Percentiles rank a stretch among this genome's conserved stretches.
These are phyloP conservation scores for Xanthoparmelia taractica DNA, from an alignment of 495 filamentous ascomycete genomes.

Conservation along the genomic window DNA sequence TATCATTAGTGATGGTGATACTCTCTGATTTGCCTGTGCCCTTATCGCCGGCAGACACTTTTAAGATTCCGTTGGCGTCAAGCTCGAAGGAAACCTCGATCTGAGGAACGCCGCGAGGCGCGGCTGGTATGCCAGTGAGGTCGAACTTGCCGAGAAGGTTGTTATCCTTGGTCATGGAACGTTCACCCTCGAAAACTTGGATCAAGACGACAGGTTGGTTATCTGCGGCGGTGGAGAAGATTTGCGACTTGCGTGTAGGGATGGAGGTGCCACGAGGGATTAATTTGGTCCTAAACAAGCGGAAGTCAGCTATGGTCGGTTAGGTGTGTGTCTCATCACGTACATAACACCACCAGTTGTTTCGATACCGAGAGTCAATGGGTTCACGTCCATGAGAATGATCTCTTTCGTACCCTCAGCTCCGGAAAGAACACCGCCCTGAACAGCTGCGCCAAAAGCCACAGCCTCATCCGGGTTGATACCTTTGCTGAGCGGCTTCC, in stretches of 20 bases:
- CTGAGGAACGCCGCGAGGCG: constrained; percentile 91
- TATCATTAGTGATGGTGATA: constrained; percentile 97
- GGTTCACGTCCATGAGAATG: constrained; percentile 98
- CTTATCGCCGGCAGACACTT: constrained; percentile 92
- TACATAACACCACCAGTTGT: constrained; percentile 93
- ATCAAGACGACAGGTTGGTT: constrained; percentile 97
- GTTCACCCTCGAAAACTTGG: constrained; percentile 95
- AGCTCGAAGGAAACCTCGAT: constrained; percentile 98
- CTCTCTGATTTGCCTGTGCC: constrained; percentile 93
- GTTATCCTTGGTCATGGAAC: constrained; percentile 93
- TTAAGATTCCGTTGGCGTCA: constrained; percentile 95
- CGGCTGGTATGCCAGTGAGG: constrained; percentile 88
- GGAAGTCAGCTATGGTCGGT: not conserved
- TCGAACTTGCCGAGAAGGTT: constrained; percentile 97
- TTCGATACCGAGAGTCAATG: constrained; percentile 95
- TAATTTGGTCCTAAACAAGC: constrained; percentile 57
- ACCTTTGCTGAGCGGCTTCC: constrained; percentile 95
- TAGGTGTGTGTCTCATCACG: not conserved
- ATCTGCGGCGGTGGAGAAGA: constrained; percentile 95
- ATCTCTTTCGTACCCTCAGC: constrained; percentile 69
- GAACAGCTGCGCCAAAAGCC: constrained; percentile 93
- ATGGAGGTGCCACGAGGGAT: constrained; percentile 94
- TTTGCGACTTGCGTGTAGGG: constrained; percentile 93
- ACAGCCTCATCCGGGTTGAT: constrained; percentile 99
- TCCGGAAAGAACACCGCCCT: constrained; percentile 89